These are phyloP conservation scores for Pseudogymnoascus sp. DNA, from an alignment of 2,329 filamentous ascomycete species.

Conservation along the genomic window DNA sequence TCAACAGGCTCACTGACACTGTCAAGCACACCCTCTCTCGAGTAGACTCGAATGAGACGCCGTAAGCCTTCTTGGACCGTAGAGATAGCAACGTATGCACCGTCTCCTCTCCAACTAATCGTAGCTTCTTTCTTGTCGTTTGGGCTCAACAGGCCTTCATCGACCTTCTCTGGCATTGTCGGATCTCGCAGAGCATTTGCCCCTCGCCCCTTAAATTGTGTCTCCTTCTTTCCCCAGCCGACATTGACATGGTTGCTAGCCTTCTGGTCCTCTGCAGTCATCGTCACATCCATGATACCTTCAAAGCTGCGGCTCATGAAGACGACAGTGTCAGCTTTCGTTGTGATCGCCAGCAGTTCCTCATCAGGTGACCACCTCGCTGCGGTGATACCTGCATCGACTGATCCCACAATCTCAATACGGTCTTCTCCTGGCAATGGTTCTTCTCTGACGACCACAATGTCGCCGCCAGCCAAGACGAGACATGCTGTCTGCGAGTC, in stretches of 20 bases:
- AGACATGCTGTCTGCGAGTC: slow-evolving; percentile 73
- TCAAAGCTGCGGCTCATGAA: slow-evolving; percentile 94
- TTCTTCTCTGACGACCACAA: slow-evolving; percentile 73
- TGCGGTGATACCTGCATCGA: slow-evolving; percentile 83
- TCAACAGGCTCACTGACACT: slow-evolving; percentile 94
- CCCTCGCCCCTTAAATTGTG: slow-evolving; percentile 89
- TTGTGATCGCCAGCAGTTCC: slow-evolving; percentile 77
- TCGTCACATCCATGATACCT: slow-evolving; percentile 63
- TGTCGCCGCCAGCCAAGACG: slow-evolving; percentile 83
- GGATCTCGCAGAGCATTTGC: slow-evolving; percentile 83
- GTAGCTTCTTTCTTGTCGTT: slow-evolving; percentile 63
- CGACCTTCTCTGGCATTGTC: slow-evolving; percentile 86
- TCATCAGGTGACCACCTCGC: slow-evolving; percentile 94
- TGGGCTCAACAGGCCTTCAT: slow-evolving; percentile 68
- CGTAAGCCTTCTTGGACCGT: slow-evolving; percentile 60
- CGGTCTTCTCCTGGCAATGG: slow-evolving; percentile 59
- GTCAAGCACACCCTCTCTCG: slow-evolving; percentile 80
- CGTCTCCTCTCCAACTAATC: slow-evolving; percentile 92
- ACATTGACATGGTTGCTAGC: slow-evolving; percentile 92
- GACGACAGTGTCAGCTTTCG: slow-evolving; percentile 68
- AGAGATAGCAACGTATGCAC: slow-evolving; percentile 82
- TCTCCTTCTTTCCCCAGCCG: slow-evolving; percentile 97
- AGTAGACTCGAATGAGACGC: slow-evolving; percentile 82
- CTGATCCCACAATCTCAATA: slow-evolving; percentile 91
- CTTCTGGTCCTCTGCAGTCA: slow-evolving; percentile 70